Base-by-base conservation (phyloP, 192 early-diverging fungal genomes). In the Entophlyctis luteolus region DNA sequence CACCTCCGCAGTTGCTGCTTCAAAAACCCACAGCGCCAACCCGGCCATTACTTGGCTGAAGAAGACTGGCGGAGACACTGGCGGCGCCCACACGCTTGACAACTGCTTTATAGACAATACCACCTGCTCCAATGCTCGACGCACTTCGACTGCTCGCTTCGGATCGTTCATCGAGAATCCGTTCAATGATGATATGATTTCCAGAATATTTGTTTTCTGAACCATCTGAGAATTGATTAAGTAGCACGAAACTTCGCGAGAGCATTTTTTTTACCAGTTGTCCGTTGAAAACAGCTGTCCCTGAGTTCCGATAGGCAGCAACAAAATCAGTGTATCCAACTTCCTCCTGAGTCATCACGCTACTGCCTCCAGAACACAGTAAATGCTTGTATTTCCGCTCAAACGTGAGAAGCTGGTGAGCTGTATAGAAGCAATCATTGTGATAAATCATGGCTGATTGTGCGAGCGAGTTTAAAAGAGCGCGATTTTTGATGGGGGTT, bases 341-440 rank as follows among this genome's bases (percentile, higher is more conserved):
- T 50, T 63, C 62, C 1, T 20, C 20, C 12, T 20, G 31, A 28
- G 27, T 49, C 16, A 63, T 10, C 14, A 68, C 3, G 2, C 10
- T 39, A 22, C 37, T 34, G 33, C 20, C 32, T 12, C 28, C 68
- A 18, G 62, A 35, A 4, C 25, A 20, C 20, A 75, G 33, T 22
- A n/a, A 52, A 6, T 10, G 23, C 1, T 56, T 22, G n/a, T 66
- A 38, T 45, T 37, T n/a, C 49, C 28, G 42, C 33, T 47, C 48
- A 48, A 78, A 48, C 3, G 32, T 37, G 35, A 72, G 18, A 31
- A 72, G 42, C 28, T 55, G 22, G 42, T 81, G 77, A 22, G 67
- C 74, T 50, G 76, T 50, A 36, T 75, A 92, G 63, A 83, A 78
- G 59, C 89, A 90, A 62, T 92, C 90, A 36, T 89, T 92, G 42